phyloP scores from a whole-genome alignment of 2,329 filamentous ascomycete genomes.

The Penicillium nordicum region DNA sequence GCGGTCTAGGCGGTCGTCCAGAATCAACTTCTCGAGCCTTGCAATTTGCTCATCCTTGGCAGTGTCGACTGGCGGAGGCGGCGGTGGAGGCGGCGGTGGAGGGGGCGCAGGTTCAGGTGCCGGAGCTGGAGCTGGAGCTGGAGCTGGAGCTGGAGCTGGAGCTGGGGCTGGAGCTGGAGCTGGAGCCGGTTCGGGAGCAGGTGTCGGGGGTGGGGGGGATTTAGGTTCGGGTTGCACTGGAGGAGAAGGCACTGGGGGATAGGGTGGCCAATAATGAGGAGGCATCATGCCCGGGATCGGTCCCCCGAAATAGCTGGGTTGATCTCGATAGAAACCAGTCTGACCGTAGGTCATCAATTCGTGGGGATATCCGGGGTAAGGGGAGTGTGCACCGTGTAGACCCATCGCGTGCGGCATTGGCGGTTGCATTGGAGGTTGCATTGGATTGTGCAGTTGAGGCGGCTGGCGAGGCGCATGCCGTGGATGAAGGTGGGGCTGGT shows the following conservation, averaged over 20 bases:
- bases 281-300: conserved; percentile 36
- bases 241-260: conserved; percentile 33
- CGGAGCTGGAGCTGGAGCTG: background rate
- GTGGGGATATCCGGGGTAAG: conserved; percentile 32
- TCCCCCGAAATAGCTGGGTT: conserved; percentile 30
- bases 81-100: conserved; percentile 7
- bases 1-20: conserved; percentile 43
- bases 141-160: conserved; percentile 9
- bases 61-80: conserved; percentile 44
- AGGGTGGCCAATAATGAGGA: conserved; percentile 35
- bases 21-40: conserved; percentile 59
- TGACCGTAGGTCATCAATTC: conserved; percentile 40
- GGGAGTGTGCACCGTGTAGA: conserved; percentile 20
- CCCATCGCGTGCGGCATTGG: conserved; percentile 29
- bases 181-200: conserved; percentile 7
- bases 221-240: conserved; percentile 30
- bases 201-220: conserved; percentile 20
- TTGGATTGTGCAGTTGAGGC: conserved; percentile 29
- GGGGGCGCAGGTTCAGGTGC: background rate
- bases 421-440: conserved; percentile 28
- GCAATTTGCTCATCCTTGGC: conserved; percentile 56
- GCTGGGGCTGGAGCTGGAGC: conserved; percentile 19
- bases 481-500: conserved; percentile 28
- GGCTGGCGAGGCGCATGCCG: conserved; percentile 27
- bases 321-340: conserved; percentile 28